phyloP scores from a whole-genome alignment of 140 eudicot genomes.

The Cichorium intybus region DNA sequence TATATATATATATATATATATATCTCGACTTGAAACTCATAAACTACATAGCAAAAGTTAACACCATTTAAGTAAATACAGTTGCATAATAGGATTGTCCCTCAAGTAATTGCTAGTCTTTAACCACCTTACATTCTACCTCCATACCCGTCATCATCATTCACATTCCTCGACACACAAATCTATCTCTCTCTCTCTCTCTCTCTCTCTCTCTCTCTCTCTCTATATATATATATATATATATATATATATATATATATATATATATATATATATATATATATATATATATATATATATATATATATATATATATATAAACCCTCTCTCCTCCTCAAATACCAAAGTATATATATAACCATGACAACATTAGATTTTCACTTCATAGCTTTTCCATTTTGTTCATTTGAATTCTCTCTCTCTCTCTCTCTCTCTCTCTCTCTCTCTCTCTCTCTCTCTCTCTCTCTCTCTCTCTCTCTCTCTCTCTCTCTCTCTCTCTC shows the following conservation, averaged over 20 bases:
- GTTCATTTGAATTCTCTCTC: background rate
- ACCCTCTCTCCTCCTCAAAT: background rate
- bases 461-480: conserved; percentile 6
- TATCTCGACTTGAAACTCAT: no score
- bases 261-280: background rate
- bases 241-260: background rate
- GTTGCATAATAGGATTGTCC: conserved; percentile 24
- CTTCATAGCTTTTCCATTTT: conserved; percentile 15
- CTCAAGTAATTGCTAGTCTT: conserved; percentile 37
- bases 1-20: no score
- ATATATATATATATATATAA: background rate
- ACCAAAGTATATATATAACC: conserved; percentile 19
- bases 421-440: background rate
- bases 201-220: conserved; percentile 11
- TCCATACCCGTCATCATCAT: conserved; percentile 34
- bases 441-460: background rate
- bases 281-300: no score
- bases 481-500: conserved; percentile 23
- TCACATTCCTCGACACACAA: conserved; percentile 25
- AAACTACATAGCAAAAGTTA: background rate
- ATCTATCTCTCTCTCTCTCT: conserved; percentile 24
- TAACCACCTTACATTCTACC: conserved; percentile 19
- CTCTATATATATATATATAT: background rate
- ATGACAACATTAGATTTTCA: conserved; percentile 9
- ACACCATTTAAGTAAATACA: conserved; percentile 10